Evolutionary conservation across 352 stramenopile species (phyloP), one percentile per base, ranked within the genome.

Genomic region (Lagenidium sp.): DNA sequence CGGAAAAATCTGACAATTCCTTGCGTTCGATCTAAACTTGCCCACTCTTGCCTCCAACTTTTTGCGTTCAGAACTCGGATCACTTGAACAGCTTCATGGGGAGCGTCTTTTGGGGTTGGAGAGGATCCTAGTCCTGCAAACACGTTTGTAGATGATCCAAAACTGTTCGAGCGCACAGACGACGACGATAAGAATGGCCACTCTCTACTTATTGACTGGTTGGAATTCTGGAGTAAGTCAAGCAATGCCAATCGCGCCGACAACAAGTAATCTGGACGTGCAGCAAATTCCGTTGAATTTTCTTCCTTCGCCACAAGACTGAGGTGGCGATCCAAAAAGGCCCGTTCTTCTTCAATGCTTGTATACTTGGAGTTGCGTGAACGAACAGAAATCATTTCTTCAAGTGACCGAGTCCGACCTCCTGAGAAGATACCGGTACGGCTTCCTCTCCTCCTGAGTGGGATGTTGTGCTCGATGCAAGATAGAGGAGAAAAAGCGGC

Each of bases 31-130:
- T 82, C 64, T 2, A 82, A 34, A n/a, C 57, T 63, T 11, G 79
- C 40, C 66, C 66, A 82, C 36, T 82, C 69, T 42, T 79, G 63
- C 12, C 69, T 57, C 69, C 69, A 82, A 15, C 60, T 55, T 3
- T 43, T 60, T 2, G 44, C 35, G 8, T 36, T 58, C 3, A 78
- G 36, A 10, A 63, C 60, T 6, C 69, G 69, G 4, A 82, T 44
- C 3, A 80, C 58, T 20, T 82, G 69, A 16, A 62, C 48, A 0
- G 47, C 50, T 1, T 52, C 60, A 8, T 62, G 55, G 1, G 53
- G 39, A 4, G 39, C 24, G 16, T 65, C 56, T 26, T 52, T 53
- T 10, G 36, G 19, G 5, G 53, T 26, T 16, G 30, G n/a, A 32
- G 19, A 34, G 13, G 24, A 10, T 15, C 4, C 4, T 4, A 8